A percentile compares a stretch with the other conserved stretches of the same genome.
Conservation (phyloP, 2,329 filamentous ascomycete species). For the Domatiomyces globalis region DNA sequence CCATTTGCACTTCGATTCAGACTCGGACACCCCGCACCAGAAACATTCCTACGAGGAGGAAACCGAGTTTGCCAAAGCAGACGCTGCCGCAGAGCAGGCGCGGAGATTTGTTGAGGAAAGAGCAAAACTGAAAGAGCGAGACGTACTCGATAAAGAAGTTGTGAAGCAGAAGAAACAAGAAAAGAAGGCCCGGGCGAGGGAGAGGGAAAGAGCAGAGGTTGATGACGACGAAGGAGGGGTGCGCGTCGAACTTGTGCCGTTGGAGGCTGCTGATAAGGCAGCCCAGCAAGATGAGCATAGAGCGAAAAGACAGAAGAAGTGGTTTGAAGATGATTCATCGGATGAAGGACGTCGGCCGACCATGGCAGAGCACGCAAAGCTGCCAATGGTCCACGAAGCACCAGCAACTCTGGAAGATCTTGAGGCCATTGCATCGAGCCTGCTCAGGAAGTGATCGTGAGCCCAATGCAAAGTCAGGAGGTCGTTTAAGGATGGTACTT, state of each 20-base stretch:
- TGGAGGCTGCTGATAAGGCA: not conserved
- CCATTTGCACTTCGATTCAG: conserved; percentile 79
- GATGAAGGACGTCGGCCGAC: conserved; percentile 20
- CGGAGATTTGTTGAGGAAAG: conserved; percentile 56
- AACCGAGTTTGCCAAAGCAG: conserved; percentile 63
- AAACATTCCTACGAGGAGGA: conserved; percentile 83
- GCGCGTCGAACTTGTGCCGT: not conserved
- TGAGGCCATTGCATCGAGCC: conserved; percentile 32
- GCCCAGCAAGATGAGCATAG: conserved; percentile 7
- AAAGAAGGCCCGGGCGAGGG: conserved; percentile 33
- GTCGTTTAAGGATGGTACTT: not conserved
- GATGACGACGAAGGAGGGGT: conserved; percentile 16
- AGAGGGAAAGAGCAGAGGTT: conserved; percentile 24
- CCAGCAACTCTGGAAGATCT: conserved; percentile 31
- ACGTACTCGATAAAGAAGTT: conserved; percentile 67
- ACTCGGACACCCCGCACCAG: conserved; percentile 47
- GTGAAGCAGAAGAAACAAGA: conserved; percentile 56
- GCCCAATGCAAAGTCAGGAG: not conserved
- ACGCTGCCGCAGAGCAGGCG: conserved; percentile 57
- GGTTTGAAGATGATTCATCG: conserved; percentile 21
- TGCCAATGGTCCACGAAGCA: conserved; percentile 16
- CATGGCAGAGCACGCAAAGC: conserved; percentile 17
- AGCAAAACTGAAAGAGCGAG: conserved; percentile 56
- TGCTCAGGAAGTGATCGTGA: conserved; percentile 18
- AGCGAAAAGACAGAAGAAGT: conserved; percentile 28